Conservation (phyloP, 768 basidiomycete genomes). For the Rossbeevera mucosa region DNA sequence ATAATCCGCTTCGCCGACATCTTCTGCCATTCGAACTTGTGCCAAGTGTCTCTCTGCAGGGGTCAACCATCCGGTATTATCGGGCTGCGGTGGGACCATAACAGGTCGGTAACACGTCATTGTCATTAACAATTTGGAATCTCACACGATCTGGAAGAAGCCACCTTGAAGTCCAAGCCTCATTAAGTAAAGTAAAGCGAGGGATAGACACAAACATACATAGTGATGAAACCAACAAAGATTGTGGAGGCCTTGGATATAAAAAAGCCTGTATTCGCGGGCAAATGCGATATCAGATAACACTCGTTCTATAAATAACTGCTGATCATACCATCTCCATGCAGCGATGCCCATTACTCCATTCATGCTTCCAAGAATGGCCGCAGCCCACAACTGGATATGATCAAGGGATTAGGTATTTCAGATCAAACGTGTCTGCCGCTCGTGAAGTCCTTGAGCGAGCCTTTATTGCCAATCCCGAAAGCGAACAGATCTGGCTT, state of each 20-base stretch:
- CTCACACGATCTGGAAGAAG: background rate
- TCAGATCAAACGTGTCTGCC: conserved; percentile 51
- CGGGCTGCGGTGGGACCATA: background rate
- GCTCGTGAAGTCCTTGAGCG: conserved; percentile 84
- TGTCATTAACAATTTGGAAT: background rate
- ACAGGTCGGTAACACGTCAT: background rate
- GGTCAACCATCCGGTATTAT: background rate
- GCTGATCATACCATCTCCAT: background rate
- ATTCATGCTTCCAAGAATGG: background rate
- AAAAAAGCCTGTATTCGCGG: background rate
- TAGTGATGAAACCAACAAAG: background rate
- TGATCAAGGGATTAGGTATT: background rate
- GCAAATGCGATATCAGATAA: background rate
- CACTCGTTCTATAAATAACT: background rate
- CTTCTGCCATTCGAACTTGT: background rate
- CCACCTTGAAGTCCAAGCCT: background rate
- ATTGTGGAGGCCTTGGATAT: background rate
- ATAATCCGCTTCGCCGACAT: background rate
- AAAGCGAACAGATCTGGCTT: conserved; percentile 96
- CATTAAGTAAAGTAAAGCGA: background rate
- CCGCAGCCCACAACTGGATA: background rate
- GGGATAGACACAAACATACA: background rate
- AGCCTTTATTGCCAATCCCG: conserved; percentile 92
- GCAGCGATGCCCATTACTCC: background rate
- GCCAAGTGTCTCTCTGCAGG: background rate